Base-by-base conservation (phyloP, 225 moss, liverwort and hornwort genomes). In the Bryoerythrophyllum caledonicum region DNA sequence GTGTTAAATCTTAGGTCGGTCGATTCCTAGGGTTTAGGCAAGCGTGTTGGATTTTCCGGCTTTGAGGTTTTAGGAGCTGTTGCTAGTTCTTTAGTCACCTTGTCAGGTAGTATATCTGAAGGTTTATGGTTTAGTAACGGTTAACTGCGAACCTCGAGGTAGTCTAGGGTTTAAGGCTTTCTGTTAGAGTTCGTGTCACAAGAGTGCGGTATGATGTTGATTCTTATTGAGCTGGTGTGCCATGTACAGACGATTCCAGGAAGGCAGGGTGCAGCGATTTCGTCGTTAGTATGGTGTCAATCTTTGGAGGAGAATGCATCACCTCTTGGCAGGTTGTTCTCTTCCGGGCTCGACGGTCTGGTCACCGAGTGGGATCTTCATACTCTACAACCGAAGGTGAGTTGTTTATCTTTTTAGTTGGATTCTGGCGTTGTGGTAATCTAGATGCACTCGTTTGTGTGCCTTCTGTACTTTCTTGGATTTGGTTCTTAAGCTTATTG, bases 341-440 rank as follows among this genome's bases (percentile, higher is more conserved):
- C 99, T 59, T 89, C 92, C 49, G 93, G 93, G 20, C 87, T 99
- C 13, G 99, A 99, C 74, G 99, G 99, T 54, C 71, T 86, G 48
- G 86, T 95, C 52, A 95, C 99, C 2, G 99, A 99, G 81, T 99
- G 95, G 99, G 79, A 99, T 87, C 81, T 99, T 56, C 86, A 79
- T 58, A 89, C 99, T 21, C 88, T 99, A 63, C 90, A 89, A 72
- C 86, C 95, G 8, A 85, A 68, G 89, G 99, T 93, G 68, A 67
- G 76, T 17, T 26, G 48, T 37, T 37, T 48, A 9, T 61, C 38
- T 63, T 24, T n/a, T 11, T 9, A 6, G 10, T 64, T 32, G 14
- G 15, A 64, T 76, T 46, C 20, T 35, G 10, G 43, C 30, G 28
- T 37, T 19, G 51, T 17, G 10, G 21, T 26, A 5, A 37, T 5